A percentile compares a stretch with the other conserved stretches of the same genome.
Evolutionary conservation across 257 asterid genomes (phyloP).

Genomic region (Ophiorrhiza pumila): DNA sequence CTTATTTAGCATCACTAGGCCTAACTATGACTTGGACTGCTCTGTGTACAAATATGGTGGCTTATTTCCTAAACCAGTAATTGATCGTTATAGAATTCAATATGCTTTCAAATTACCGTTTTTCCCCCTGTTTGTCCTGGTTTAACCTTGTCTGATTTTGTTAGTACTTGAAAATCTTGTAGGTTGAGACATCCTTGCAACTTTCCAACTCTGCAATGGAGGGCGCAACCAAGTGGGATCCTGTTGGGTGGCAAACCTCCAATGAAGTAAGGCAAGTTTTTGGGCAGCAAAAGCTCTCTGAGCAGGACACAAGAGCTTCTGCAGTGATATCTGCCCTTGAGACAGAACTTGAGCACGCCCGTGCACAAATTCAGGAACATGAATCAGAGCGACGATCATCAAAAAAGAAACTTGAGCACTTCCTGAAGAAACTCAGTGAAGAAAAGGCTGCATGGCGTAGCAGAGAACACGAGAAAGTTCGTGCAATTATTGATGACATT

Average conservation of each 20-base stretch:
- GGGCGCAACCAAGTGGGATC: slow-evolving; percentile 75
- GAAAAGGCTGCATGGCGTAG: slow-evolving; percentile 66
- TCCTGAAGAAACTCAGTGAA: slow-evolving; percentile 55
- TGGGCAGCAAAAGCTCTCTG: slow-evolving; percentile 28
- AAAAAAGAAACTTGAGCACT: slow-evolving; percentile 65
- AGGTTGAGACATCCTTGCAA: slow-evolving; percentile 43
- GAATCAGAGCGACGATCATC: slow-evolving; percentile 52
- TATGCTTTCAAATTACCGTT: background rate
- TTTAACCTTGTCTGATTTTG: slow-evolving; percentile 9
- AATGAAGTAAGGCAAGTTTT: slow-evolving; percentile 31
- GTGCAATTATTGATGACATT: slow-evolving; percentile 48
- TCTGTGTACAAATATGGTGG: background rate
- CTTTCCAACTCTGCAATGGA: slow-evolving; percentile 50
- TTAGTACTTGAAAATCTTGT: slow-evolving; percentile 1
- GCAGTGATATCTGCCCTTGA: slow-evolving; percentile 44
- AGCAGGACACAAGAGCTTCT: slow-evolving; percentile 31
- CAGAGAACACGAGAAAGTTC: slow-evolving; percentile 63
- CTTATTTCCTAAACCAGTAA: background rate
- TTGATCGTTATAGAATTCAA: background rate
- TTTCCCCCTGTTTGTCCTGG: background rate
- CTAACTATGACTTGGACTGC: background rate
- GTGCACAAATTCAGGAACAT: slow-evolving; percentile 48
- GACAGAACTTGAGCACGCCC: slow-evolving; percentile 56
- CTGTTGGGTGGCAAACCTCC: slow-evolving; percentile 34
- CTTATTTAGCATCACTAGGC: slow-evolving; percentile 4